Evolutionary conservation across 202 grass and related monocot species (phyloP), one percentile per base, ranked within the genome.

Genomic region (Schoenoplectus triqueter): DNA sequence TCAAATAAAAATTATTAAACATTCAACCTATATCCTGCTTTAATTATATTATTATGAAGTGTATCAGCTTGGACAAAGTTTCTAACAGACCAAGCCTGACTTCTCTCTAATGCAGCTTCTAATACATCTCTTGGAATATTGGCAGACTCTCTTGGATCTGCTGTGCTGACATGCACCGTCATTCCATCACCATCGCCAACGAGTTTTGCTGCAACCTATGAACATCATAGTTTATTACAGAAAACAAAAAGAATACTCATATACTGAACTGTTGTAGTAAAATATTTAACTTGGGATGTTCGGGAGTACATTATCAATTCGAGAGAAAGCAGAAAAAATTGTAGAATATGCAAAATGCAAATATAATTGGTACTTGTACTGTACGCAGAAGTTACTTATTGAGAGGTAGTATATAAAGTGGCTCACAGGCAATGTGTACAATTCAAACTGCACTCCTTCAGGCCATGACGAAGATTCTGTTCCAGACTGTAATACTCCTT

Each of bases 161-260:
- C 66, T 57, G 92, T 87, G 71, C 87, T 67, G 50, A 92, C 92
- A 84, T 94, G 90, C 57, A 89, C 88, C 2, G 87, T 92, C 52
- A 97, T 86, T 40, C 92, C 88, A 64, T 94, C 90, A 0, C 90
- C 92, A 82, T 97, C 92, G 64, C 84, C 90, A 69, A 83, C 63
- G 1, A 83, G 45, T 57, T 83, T 70, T 83, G 48, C 66, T 17
- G 55, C 13, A 7, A 83, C 81, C 81, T 83, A 21, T 70, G 48
- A 69, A 0, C 61, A 66, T 15, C 22, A 78, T 78, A 42, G 2
- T 60, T 60, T 41, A 57, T 57, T 41, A 78, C 10, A 19, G 19
- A 52, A 39, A 55, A 31, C 2, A 78, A 31, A 21, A 41, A 78
- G 7, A 20, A 7, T 73, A 7, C 7, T 20, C 19, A 0, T 15